Percentiles rank a stretch among this genome's conserved stretches.
Evolutionary conservation across 2,329 filamentous ascomycete species (phyloP).

Genomic region (Conoideocrella luteorostrata): DNA sequence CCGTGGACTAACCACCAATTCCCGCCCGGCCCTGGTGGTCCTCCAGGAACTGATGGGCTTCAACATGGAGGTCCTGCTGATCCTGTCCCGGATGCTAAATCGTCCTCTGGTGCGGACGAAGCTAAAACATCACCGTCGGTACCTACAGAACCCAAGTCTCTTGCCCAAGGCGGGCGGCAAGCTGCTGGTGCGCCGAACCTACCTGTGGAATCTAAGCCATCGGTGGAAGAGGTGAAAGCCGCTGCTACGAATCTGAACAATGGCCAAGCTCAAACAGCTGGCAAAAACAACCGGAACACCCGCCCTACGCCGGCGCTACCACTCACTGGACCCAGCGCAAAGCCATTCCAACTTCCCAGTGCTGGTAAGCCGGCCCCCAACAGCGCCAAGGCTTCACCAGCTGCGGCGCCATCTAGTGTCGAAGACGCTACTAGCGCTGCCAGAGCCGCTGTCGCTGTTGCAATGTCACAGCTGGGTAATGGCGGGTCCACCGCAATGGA

Average conservation of each 20-base stretch:
- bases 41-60: constrained; percentile 56
- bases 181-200: constrained; percentile 51
- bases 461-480: constrained; percentile 63
- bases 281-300: constrained; percentile 26
- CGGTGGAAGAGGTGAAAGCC: constrained; percentile 37
- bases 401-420: constrained; percentile 34
- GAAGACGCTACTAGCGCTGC: constrained; percentile 68
- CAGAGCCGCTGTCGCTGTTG: constrained; percentile 70
- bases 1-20: constrained; percentile 54
- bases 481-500: constrained; percentile 50
- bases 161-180: constrained; percentile 39
- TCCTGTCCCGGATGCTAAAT: constrained; percentile 34
- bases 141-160: constrained; percentile 47
- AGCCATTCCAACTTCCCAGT: constrained; percentile 29
- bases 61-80: constrained; percentile 44
- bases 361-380: constrained; percentile 21
- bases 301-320: constrained; percentile 63
- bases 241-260: constrained; percentile 37
- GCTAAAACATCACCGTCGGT: constrained; percentile 40
- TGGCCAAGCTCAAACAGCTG: constrained; percentile 29
- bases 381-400: constrained; percentile 28
- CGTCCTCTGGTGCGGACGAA: constrained; percentile 42
- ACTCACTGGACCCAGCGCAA: constrained; percentile 41
- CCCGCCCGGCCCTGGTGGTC: constrained; percentile 49
- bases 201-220: constrained; percentile 63